Conservation (phyloP, 2,329 filamentous ascomycete species). For the Fusarium phyllophilum region DNA sequence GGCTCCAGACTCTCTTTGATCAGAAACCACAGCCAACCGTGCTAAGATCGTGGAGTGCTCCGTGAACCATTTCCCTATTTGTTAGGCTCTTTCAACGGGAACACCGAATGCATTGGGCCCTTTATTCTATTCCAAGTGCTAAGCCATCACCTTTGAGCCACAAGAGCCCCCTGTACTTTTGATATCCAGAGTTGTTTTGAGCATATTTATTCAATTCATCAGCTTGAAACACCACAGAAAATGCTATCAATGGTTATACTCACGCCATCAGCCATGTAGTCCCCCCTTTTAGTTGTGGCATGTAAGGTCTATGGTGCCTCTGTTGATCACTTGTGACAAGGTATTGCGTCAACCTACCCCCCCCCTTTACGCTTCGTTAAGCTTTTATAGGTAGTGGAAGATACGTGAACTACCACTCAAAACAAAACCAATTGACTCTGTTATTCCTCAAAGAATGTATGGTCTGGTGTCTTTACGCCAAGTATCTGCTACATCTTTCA, state of each 20-base stretch:
- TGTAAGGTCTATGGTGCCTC: background rate
- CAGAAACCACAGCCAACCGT: background rate
- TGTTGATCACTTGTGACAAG: background rate
- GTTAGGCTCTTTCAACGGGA: constrained; percentile 8
- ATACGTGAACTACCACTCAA: background rate
- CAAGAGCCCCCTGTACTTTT: background rate
- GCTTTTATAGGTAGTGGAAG: background rate
- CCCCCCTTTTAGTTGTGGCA: background rate
- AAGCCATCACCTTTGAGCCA: background rate
- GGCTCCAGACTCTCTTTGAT: constrained; percentile 3
- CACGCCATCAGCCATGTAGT: background rate
- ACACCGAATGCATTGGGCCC: background rate
- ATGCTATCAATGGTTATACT: background rate
- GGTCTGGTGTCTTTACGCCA: background rate
- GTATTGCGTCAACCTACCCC: background rate
- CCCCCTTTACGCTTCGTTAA: background rate
- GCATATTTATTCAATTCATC: background rate
- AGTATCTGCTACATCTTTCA: background rate
- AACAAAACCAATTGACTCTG: background rate
- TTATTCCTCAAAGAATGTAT: background rate
- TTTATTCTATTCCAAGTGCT: background rate
- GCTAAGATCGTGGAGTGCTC: background rate
- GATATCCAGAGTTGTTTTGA: background rate
- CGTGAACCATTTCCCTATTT: background rate
- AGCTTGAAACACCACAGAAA: background rate